Conservation (phyloP, 1,284 basidiomycete species). For the Boletellus dicymbophilus region DNA sequence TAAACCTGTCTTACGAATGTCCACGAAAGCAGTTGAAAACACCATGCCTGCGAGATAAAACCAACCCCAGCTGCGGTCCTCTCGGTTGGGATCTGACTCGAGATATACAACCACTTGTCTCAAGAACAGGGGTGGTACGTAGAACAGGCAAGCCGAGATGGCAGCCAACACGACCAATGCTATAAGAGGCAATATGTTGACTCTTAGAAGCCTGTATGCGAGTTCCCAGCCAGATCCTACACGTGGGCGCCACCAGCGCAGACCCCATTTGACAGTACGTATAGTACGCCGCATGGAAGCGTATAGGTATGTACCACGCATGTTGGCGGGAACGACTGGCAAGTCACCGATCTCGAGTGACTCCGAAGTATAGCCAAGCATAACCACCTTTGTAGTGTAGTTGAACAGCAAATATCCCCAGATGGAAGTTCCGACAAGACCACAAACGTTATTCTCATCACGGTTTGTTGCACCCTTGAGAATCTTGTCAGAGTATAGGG, state of each 20-base stretch:
- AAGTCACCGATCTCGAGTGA: slow-evolving; percentile 85
- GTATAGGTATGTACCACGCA: slow-evolving; percentile 66
- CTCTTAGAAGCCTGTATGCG: slow-evolving; percentile 54
- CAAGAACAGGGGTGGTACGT: slow-evolving; percentile 78
- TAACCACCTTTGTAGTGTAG: slow-evolving; percentile 83
- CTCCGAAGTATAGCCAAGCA: slow-evolving; percentile 72
- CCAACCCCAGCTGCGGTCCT: slow-evolving; percentile 70
- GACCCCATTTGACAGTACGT: slow-evolving; percentile 39
- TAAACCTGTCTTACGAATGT: slow-evolving; percentile 48
- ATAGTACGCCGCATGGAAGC: slow-evolving; percentile 35
- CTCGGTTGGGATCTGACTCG: slow-evolving; percentile 58
- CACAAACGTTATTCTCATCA: slow-evolving; percentile 68
- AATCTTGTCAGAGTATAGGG: slow-evolving; percentile 75
- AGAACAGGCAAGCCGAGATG: slow-evolving; percentile 70
- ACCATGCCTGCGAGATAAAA: slow-evolving; percentile 74
- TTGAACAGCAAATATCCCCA: slow-evolving; percentile 56
- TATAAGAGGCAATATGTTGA: slow-evolving; percentile 48
- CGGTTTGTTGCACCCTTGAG: slow-evolving; percentile 55
- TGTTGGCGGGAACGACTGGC: slow-evolving; percentile 72
- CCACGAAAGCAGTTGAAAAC: slow-evolving; percentile 58
- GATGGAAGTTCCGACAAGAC: slow-evolving; percentile 45
- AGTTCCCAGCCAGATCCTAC: slow-evolving; percentile 65
- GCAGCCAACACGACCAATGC: slow-evolving; percentile 58
- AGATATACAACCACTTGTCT: slow-evolving; percentile 72
- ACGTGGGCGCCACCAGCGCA: slow-evolving; percentile 36